Percentiles rank a stretch among this genome's conserved stretches.
Evolutionary conservation across 2,329 filamentous ascomycete genomes (phyloP).

Genomic region (Penicillium sp.): DNA sequence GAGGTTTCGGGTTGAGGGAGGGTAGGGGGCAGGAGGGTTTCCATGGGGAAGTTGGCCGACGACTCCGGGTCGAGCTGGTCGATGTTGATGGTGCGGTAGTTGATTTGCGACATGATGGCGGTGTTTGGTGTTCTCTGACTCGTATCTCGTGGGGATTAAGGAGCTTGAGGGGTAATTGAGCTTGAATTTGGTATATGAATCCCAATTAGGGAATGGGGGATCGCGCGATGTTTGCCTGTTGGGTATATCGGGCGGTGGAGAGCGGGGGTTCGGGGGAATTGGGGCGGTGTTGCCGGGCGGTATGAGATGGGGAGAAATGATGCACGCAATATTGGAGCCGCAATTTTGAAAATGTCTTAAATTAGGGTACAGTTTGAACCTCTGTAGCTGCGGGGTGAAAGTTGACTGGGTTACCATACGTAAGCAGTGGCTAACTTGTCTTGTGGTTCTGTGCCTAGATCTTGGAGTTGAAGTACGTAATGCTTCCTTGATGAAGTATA

Average conservation of each 20-base stretch:
- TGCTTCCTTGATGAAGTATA: too few species aligned
- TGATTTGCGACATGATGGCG: conserved; percentile 50
- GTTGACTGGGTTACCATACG: too few species aligned
- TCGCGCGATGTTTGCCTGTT: not conserved
- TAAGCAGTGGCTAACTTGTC: too few species aligned
- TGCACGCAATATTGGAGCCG: not conserved
- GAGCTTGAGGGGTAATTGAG: not conserved
- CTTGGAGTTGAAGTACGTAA: too few species aligned
- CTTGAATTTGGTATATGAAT: not conserved
- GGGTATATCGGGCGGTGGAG: not conserved
- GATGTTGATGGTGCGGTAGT: conserved; percentile 89
- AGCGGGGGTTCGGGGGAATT: not conserved
- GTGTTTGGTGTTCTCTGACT: not conserved
- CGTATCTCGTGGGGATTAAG: not conserved
- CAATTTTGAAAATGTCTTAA: too few species aligned
- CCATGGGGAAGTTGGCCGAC: conserved; percentile 84
- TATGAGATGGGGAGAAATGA: not conserved
- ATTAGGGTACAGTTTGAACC: not conserved
- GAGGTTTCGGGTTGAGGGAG: conserved; percentile 69
- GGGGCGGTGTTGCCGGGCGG: not conserved
- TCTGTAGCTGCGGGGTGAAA: not conserved
- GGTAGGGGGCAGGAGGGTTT: conserved; percentile 75
- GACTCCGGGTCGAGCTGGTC: conserved; percentile 89
- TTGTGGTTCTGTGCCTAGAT: too few species aligned
- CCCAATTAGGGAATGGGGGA: not conserved